Evolutionary conservation across 192 early-diverging fungal species (phyloP).

Genomic region (Coemansia sp.): DNA sequence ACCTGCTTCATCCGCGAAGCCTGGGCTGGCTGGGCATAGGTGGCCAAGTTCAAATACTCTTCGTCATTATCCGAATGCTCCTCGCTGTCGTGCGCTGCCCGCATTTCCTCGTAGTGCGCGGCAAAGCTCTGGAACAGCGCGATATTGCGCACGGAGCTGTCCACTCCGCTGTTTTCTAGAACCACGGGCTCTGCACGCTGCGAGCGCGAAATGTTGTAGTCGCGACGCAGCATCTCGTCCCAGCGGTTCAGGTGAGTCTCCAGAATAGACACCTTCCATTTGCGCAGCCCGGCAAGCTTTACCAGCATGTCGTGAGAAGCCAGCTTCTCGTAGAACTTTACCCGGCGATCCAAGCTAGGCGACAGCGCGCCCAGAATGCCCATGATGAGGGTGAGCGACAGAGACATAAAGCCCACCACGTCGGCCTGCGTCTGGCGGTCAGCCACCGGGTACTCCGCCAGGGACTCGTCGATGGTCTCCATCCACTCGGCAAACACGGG

Average conservation of each 20-base stretch:
- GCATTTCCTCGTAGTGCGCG: slow-evolving; percentile 33
- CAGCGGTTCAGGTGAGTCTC: slow-evolving; percentile 38
- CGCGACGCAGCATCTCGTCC: slow-evolving; percentile 36
- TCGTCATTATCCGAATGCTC: slow-evolving; percentile 20
- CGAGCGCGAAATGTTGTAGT: slow-evolving; percentile 47
- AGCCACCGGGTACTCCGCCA: slow-evolving; percentile 16
- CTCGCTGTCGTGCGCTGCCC: not conserved
- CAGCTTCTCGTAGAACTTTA: slow-evolving; percentile 39
- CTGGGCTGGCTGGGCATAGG: slow-evolving; percentile 4
- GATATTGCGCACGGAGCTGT: slow-evolving; percentile 29
- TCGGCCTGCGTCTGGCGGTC: slow-evolving; percentile 13
- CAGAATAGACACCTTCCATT: slow-evolving; percentile 22
- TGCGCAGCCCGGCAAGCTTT: slow-evolving; percentile 21
- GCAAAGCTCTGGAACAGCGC: slow-evolving; percentile 28
- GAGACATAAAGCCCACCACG: slow-evolving; percentile 20
- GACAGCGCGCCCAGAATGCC: slow-evolving; percentile 20
- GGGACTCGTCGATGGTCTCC: slow-evolving; percentile 33
- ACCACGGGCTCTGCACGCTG: slow-evolving; percentile 17
- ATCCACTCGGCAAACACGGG: slow-evolving; percentile 48
- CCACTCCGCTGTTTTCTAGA: slow-evolving; percentile 23
- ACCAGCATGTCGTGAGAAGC: slow-evolving; percentile 31
- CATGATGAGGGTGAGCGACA: slow-evolving; percentile 31
- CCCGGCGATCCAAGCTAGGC: slow-evolving; percentile 22
- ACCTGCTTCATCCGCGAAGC: not conserved
- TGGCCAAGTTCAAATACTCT: slow-evolving; percentile 30